Evolutionary conservation across 2,329 filamentous ascomycete genomes (phyloP).

Genomic region (Periconia macrospinosa): DNA sequence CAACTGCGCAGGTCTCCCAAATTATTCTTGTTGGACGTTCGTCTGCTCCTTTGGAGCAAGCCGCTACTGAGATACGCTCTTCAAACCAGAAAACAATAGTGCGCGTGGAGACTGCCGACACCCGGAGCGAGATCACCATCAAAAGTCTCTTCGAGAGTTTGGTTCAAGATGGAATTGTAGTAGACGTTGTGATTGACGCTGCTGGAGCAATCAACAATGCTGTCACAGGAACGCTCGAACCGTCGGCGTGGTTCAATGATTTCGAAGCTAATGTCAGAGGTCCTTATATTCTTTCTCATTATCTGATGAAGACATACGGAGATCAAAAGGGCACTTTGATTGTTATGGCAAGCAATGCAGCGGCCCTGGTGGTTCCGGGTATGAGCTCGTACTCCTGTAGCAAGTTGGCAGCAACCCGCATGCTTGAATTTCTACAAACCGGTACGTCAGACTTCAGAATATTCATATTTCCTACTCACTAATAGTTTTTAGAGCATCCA

Average conservation of each 20-base stretch:
- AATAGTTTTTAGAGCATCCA: too few relatives aligned
- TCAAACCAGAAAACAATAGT: not conserved
- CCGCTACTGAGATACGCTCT: not conserved
- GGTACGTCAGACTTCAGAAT: too few relatives aligned
- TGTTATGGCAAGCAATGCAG: too few relatives aligned
- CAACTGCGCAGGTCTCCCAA: too few relatives aligned
- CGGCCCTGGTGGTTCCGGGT: too few relatives aligned
- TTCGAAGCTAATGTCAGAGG: conserved; percentile 1
- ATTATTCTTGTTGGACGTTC: too few relatives aligned
- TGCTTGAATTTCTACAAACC: too few relatives aligned
- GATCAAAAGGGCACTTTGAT: too few relatives aligned
- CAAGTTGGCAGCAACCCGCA: too few relatives aligned
- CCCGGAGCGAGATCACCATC: not conserved
- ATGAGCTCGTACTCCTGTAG: too few relatives aligned
- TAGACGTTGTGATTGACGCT: not conserved
- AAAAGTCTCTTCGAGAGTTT: not conserved
- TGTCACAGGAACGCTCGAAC: not conserved
- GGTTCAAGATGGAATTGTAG: not conserved
- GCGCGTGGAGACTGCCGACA: not conserved
- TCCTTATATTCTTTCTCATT: not conserved
- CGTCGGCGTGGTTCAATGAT: not conserved
- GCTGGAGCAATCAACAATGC: not conserved
- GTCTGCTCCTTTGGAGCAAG: not conserved
- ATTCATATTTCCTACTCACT: too few relatives aligned
- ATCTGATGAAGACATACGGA: not conserved